phyloP scores from a whole-genome alignment of 139 green algal genomes.

The Nannochloris sp. region DNA sequence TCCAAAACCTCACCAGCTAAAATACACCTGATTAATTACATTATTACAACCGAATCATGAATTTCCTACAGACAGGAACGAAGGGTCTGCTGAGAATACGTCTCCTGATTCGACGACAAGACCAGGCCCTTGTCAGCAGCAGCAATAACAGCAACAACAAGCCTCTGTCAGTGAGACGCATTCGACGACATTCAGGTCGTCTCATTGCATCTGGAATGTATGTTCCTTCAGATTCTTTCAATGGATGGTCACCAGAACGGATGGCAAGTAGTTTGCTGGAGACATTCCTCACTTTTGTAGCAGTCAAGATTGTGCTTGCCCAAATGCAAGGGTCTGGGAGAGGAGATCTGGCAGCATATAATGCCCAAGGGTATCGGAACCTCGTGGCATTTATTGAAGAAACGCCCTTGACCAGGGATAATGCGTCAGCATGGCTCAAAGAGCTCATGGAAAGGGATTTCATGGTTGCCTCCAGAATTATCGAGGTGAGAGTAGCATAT shows the following conservation, averaged over 20 bases:
- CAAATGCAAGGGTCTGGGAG: conserved; percentile 64
- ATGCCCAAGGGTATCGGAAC: conserved; percentile 14
- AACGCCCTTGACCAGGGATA: conserved; percentile 13
- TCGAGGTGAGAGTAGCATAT: conserved; percentile 71
- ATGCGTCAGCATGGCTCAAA: conserved; percentile 13
- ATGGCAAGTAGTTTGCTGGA: conserved; percentile 45
- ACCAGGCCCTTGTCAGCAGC: too few species aligned
- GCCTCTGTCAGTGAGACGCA: too few species aligned
- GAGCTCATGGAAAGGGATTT: conserved; percentile 22
- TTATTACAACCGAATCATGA: too few species aligned
- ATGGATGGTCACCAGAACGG: conserved; percentile 56
- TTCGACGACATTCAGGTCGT: too few species aligned
- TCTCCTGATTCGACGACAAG: too few species aligned
- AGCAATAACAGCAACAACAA: too few species aligned
- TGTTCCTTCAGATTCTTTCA: conserved; percentile 42
- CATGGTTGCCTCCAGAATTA: conserved; percentile 43
- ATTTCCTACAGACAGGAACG: too few species aligned
- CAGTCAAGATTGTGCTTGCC: conserved; percentile 43
- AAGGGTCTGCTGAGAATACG: too few species aligned
- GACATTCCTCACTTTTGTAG: conserved; percentile 68
- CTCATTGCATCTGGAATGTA: background rate
- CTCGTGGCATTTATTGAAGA: conserved; percentile 29
- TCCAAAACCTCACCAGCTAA: too few species aligned
- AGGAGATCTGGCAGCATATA: conserved; percentile 45
- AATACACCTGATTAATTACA: too few species aligned